Evolutionary conservation across 257 asterid genomes (phyloP).

Genomic region (Penstemon newberryi): DNA sequence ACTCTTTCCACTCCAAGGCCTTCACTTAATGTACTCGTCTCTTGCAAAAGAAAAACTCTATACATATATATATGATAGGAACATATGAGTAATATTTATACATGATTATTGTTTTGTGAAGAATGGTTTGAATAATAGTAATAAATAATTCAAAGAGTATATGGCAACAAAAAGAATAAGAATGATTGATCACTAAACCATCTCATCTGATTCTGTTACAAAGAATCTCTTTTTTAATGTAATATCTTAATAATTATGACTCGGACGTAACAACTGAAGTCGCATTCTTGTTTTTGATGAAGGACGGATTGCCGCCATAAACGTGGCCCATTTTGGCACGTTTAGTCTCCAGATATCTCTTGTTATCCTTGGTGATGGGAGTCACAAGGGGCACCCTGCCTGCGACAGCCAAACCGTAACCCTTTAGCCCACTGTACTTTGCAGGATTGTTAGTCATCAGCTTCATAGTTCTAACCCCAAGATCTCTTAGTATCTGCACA

Average conservation of each 20-base stretch:
- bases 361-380: constrained; percentile 78
- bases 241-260: background rate
- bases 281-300: constrained; percentile 46
- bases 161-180: no score
- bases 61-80: no score
- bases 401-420: constrained; percentile 81
- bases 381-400: constrained; percentile 88
- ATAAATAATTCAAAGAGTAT: no score
- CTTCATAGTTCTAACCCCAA: constrained; percentile 97
- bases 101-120: no score
- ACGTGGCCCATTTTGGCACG: constrained; percentile 94
- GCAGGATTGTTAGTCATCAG: constrained; percentile 98
- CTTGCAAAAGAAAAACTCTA: no score
- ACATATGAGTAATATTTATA: no score
- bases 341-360: constrained; percentile 86
- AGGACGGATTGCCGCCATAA: constrained; percentile 50
- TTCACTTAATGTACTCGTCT: no score
- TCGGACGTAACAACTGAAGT: constrained; percentile 22
- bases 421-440: constrained; percentile 87
- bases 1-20: no score
- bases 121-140: no score
- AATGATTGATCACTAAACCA: no score
- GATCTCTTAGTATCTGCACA: constrained; percentile 88
- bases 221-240: no score
- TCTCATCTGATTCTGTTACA: no score